Base-by-base conservation (phyloP, 2,329 filamentous ascomycete species). In the Scorias spongiosa region DNA sequence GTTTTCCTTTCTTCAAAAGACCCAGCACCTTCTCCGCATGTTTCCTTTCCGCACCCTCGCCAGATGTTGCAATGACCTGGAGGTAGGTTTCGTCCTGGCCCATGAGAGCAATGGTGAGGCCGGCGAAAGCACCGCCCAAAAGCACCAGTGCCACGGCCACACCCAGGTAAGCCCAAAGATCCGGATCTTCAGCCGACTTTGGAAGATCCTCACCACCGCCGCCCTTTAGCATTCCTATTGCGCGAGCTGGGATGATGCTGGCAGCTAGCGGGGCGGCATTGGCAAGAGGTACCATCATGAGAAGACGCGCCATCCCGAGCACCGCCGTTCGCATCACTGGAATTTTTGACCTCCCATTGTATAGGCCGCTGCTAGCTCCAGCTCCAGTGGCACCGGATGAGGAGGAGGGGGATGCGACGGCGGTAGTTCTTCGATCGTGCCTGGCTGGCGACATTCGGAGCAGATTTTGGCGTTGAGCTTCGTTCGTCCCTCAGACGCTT, bases 51-150 rank as follows among this genome's bases (percentile, higher is more conserved):
- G 79, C 71, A 44, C 82, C 86, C 63, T 85, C 81, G 39, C 83
- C 80, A 43, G 91, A 93, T 36, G 81, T 80, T 42, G 87, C 80
- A 50, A 98, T 82, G 51, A 98, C 91, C 65, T 95, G 91, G 12
- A 98, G 75, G 63, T 98, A 95, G 56, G 96, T 93, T 63, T 93
- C 88, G 67, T 98, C 91, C 67, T 81, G 77, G 44, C 77, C 77
- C 77, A 81, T 81, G 54, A 80, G 81, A 74, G 84, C 84, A 59
- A 91, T 87, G 14, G 91, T 98, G 63, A 98, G 67, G 29, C 91
- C 91, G 9, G 91, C 91, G 66, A 98, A 98, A 34, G 85, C 86
- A 49, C 91, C 91, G 49, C 91, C 91, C 1, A 84, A 74, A 48
- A 96, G 68, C 9, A 96, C 91, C 45, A 98, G 73, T 18, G 78